A percentile compares a stretch with the other conserved stretches of the same genome.
These are phyloP conservation scores for Solanum dulcamara DNA, from an alignment of 257 asterid species.

Conservation along the genomic window DNA sequence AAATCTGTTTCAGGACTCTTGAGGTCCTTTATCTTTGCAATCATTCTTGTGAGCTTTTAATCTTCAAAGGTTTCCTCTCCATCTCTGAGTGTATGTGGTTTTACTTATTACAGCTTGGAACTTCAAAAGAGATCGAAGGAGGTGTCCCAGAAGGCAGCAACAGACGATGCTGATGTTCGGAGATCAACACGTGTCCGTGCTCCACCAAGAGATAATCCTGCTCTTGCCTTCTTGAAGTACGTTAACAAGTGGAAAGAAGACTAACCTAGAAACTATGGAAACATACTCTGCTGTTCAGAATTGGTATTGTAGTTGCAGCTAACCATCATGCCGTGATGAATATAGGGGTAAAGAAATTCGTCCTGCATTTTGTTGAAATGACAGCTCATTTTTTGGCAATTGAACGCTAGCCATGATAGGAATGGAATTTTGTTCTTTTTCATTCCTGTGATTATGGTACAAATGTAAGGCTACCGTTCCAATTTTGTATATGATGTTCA, in stretches of 20 bases:
- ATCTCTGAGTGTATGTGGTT: neutral
- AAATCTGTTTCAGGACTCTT: neutral
- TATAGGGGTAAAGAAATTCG: neutral
- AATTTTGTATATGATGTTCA: constrained; percentile 1
- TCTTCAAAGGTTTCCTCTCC: neutral
- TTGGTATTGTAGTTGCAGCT: neutral
- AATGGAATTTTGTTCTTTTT: constrained; percentile 6
- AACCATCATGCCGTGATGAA: neutral
- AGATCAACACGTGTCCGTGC: constrained; percentile 93
- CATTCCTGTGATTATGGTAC: constrained; percentile 11
- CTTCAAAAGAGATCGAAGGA: constrained; percentile 62
- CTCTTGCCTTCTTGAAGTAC: constrained; percentile 74
- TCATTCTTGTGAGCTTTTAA: neutral
- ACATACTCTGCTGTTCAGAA: neutral
- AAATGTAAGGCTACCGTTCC: neutral
- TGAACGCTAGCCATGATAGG: constrained; percentile 4
- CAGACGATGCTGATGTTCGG: constrained; percentile 72
- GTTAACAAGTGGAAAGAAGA: constrained; percentile 84
- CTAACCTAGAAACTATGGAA: neutral
- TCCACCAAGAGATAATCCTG: constrained; percentile 59
- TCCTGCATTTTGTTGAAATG: constrained; percentile 7
- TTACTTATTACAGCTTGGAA: constrained; percentile 38
- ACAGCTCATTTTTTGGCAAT: constrained; percentile 26
- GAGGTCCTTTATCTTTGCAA: neutral
- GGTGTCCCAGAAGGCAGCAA: constrained; percentile 25